phyloP scores from a whole-genome alignment of 2,329 filamentous ascomycete species.

The Colletotrichum tropicicola region DNA sequence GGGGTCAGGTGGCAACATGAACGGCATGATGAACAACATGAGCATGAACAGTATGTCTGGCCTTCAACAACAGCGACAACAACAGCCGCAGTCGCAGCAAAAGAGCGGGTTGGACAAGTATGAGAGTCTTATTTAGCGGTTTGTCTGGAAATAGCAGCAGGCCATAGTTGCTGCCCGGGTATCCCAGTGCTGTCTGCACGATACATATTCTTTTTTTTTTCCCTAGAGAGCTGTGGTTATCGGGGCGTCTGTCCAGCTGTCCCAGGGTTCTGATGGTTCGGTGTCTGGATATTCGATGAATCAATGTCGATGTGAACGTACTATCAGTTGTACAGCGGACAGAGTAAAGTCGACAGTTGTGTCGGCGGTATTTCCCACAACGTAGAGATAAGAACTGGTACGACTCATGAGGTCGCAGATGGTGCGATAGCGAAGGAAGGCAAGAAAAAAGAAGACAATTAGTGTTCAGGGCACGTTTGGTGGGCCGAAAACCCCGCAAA shows the following conservation, averaged over 20 bases:
- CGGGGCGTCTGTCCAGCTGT: background rate
- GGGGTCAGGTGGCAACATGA: slow-evolving; percentile 40
- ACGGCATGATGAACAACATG: slow-evolving; percentile 36
- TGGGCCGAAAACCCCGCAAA: slow-evolving; percentile 17
- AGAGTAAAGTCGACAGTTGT: background rate
- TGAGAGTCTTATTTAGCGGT: slow-evolving; percentile 67
- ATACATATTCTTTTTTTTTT: background rate
- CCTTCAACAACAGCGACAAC: slow-evolving; percentile 35
- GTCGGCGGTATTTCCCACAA: no score
- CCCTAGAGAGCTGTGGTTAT: background rate
- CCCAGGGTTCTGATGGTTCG: background rate
- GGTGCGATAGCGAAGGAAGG: background rate
- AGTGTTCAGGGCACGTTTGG: slow-evolving; percentile 6
- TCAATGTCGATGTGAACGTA: background rate
- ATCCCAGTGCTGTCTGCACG: slow-evolving; percentile 17
- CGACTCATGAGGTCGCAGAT: slow-evolving; percentile 5
- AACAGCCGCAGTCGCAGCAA: slow-evolving; percentile 44
- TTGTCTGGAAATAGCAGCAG: slow-evolving; percentile 2
- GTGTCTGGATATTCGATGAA: background rate
- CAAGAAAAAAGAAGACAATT: background rate
- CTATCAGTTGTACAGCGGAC: background rate
- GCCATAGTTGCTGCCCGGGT: background rate
- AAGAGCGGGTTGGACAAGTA: slow-evolving; percentile 73
- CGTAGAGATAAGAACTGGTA: background rate
- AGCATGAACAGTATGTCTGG: slow-evolving; percentile 34